Base-by-base conservation (phyloP, 495 filamentous ascomycete genomes). In the Trichocladium uniseriatum region DNA sequence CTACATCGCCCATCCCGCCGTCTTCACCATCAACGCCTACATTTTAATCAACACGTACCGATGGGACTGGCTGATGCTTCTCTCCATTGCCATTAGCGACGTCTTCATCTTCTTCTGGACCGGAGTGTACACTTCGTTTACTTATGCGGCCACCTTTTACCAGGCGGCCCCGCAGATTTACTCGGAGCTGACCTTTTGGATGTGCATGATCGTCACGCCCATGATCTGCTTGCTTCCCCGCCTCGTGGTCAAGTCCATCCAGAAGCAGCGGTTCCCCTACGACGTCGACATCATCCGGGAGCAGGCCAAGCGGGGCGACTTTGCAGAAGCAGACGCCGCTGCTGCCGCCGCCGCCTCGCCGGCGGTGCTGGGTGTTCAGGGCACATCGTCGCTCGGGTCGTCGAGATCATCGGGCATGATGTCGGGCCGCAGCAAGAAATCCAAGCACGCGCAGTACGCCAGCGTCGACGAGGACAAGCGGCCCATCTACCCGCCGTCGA, bases 281-380 rank as follows among this genome's bases (percentile, higher is more conserved):
- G 94, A 99, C 58, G 81, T 96, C 45, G 94, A 99, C 63, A 95
- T 99, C 57, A 82, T 99, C 57, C 86, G 94, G 27, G 94, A 99
- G 67, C 86, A 95, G 69, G 77, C 92, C 45, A 79, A 79, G 38
- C 75, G 78, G 56, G 92, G 92, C 46, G 81, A 83, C 53, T 96
- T 87, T 65, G 54, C 39, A 20, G 48, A 37, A 6, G 36, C 47
- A 16, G 77, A 82, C 9, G 53, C 42, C 14, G 44, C 48, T 1
- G 54, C 49, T 0, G 9, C 39, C 0, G 42, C 37, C 1, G 58
- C 37, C 1, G 58, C 58, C 20, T 16, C 28, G 2, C 49, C 21
- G 7, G 38, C 51, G 20, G 53, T 28, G n/a, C 64, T 66, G 13
- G 60, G 62, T 1, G 16, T 53, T 21, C 59, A 60, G 20, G 60